Conservation (phyloP, 352 stramenopile genomes). For the Phytophthora ohioensis region DNA sequence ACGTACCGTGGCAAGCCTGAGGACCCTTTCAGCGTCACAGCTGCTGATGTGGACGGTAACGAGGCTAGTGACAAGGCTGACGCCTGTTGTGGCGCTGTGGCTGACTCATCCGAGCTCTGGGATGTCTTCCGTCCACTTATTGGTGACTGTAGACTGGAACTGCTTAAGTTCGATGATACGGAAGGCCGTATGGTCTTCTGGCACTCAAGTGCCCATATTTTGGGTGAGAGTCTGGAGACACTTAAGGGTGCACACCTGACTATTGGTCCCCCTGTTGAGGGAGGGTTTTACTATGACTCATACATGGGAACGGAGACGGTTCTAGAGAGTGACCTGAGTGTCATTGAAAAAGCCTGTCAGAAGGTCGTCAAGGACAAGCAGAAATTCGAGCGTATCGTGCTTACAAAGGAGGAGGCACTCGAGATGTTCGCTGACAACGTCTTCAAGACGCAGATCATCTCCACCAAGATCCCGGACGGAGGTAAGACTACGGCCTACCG, state of each 20-base stretch:
- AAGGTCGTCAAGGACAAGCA: conserved; percentile 98
- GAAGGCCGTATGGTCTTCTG: conserved; percentile 97
- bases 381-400: conserved; percentile 97
- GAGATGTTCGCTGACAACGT: conserved; percentile 99
- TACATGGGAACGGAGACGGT: conserved; percentile 96
- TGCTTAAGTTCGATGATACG: conserved; percentile 98
- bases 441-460: conserved; percentile 98
- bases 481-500: conserved; percentile 97
- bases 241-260: conserved; percentile 97
- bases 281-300: conserved; percentile 99
- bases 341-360: conserved; percentile 92
- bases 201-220: conserved; percentile 98
- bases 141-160: conserved; percentile 95
- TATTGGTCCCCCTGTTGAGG: conserved; percentile 94
- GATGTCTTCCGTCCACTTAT: conserved; percentile 98
- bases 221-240: conserved; percentile 97
- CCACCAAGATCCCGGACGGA: conserved; percentile 97
- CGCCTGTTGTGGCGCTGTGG: conserved; percentile 61
- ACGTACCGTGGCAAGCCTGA: conserved; percentile 73
- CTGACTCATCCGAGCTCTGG: conserved; percentile 92
- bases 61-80: conserved; percentile 69
- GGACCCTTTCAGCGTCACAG: conserved; percentile 80
- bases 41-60: conserved; percentile 92
- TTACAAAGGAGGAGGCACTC: conserved; percentile 98
- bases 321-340: conserved; percentile 82